Base-by-base conservation (phyloP, 73 alveolate genomes). In the Uronychia setigera region DNA sequence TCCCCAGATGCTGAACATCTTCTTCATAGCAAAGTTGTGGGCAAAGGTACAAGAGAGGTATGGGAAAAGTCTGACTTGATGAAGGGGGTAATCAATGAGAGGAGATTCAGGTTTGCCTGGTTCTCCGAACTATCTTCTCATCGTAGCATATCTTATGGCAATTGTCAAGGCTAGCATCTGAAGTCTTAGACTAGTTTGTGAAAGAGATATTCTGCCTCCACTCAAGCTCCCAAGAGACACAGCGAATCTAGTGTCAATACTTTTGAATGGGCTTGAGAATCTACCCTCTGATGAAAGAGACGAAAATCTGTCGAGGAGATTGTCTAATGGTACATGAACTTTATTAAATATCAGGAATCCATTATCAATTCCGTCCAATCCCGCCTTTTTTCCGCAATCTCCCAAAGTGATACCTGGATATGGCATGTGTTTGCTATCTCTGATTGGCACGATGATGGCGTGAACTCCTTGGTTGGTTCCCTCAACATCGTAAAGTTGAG, bases 121-220 rank as follows among this genome's bases (percentile, higher is more conserved):
- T n/a, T n/a, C n/a, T 27, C 97, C 96, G 83, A 93, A 93, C 60
- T 95, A 85, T 80, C 91, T 87, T 59, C 99, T 89, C 0, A 94
- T 92, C 0, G 95, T 93, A 57, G 95, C 94, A 83, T 91, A 94
- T 92, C 99, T 93, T n/a, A n/a, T n/a, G n/a, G n/a, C n/a, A n/a
- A n/a, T n/a, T n/a, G 81, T 79, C 67, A 93, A 74, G 11, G 95
- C 80, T 35, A 92, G 94, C 58, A 92, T 34, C 76, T 84, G n/a
- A n/a, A n/a, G n/a, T n/a, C n/a, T n/a, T n/a, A n/a, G n/a, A 32
- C 84, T 78, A 26, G 35, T 76, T 78, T 78, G 84, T 1, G 84
- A 32, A n/a, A 78, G 32, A 1, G 84, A 74, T 14, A 78, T 78
- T 31, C 97, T 92, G 35, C 97, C 94, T n/a, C 90, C 60, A 28